A percentile compares a stretch with the other conserved stretches of the same genome.
Evolutionary conservation across 2,329 filamentous ascomycete species (phyloP).

Genomic region (Fusarium ramigenum): DNA sequence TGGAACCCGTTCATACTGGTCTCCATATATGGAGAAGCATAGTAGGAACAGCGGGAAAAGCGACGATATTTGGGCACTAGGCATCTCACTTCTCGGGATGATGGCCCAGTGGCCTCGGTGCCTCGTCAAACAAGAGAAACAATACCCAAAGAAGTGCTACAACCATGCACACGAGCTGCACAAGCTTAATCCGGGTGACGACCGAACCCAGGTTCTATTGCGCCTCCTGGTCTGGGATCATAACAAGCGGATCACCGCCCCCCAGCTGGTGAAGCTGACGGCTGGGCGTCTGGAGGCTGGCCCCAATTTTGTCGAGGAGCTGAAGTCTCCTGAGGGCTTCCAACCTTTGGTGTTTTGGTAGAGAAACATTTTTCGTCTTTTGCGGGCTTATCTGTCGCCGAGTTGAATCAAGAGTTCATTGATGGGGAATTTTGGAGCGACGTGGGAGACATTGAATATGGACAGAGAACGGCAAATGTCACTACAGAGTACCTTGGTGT

Average conservation of each 20-base stretch:
- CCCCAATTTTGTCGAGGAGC: neutral
- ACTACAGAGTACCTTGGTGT: neutral
- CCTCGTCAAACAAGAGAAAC: conserved; percentile 17
- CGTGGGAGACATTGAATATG: neutral
- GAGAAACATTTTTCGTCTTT: neutral
- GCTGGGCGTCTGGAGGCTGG: conserved; percentile 3
- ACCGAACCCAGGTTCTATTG: conserved; percentile 34
- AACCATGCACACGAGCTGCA: conserved; percentile 37
- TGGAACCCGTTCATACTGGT: conserved; percentile 45
- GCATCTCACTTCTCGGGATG: conserved; percentile 45
- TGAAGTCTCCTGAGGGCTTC: conserved; percentile 41
- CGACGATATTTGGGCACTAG: conserved; percentile 50
- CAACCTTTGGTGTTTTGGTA: conserved; percentile 45
- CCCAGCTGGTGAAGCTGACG: conserved; percentile 25
- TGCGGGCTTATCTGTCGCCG: neutral
- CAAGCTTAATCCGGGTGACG: conserved; percentile 39
- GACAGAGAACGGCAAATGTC: neutral
- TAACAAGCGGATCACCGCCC: conserved; percentile 30
- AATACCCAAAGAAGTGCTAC: conserved; percentile 40
- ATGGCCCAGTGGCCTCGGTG: conserved; percentile 43
- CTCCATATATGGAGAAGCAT: conserved; percentile 42
- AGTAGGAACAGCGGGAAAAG: conserved; percentile 34
- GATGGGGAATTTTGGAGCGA: neutral
- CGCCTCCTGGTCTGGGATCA: conserved; percentile 37
- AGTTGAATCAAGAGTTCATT: neutral